A percentile compares a stretch with the other conserved stretches of the same genome.
Evolutionary conservation across 768 basidiomycete genomes (phyloP).

Genomic region (Rhizopogon vulgaris): DNA sequence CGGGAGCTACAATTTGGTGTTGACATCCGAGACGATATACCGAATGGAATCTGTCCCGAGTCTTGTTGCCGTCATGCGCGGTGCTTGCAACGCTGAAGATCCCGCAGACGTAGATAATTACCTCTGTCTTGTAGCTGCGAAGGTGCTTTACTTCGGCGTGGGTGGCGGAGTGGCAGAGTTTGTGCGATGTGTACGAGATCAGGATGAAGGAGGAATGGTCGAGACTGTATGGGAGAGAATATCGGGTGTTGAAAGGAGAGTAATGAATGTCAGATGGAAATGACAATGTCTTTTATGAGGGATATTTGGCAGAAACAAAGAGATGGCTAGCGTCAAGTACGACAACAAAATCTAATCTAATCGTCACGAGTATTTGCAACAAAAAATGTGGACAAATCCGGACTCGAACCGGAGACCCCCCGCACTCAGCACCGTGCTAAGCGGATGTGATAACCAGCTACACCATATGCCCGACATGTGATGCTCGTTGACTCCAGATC

Average conservation of each 20-base stretch:
- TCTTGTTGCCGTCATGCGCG: slow-evolving; percentile 48
- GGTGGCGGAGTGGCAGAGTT: slow-evolving; percentile 85
- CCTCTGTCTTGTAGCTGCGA: slow-evolving; percentile 79
- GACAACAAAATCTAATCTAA: not conserved
- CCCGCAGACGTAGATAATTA: slow-evolving; percentile 6
- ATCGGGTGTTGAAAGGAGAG: slow-evolving; percentile 65
- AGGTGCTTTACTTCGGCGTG: slow-evolving; percentile 92
- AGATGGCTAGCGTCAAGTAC: not conserved
- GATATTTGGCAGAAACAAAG: not conserved
- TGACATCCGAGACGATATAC: slow-evolving; percentile 95
- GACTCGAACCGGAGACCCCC: slow-evolving; percentile 36
- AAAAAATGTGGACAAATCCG: slow-evolving; percentile 32
- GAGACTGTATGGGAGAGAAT: slow-evolving; percentile 60
- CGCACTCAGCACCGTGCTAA: slow-evolving; percentile 28
- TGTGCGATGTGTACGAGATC: slow-evolving; percentile 42
- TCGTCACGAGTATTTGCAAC: not conserved
- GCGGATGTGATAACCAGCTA: slow-evolving; percentile 37
- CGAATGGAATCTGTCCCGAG: slow-evolving; percentile 53
- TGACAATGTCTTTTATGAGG: not conserved
- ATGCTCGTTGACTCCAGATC: accelerated
- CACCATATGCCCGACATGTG: slow-evolving; percentile 27
- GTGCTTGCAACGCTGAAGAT: slow-evolving; percentile 23
- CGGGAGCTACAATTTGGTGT: slow-evolving; percentile 58
- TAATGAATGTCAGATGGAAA: slow-evolving; percentile 60
- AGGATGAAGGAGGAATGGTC: slow-evolving; percentile 34